Base-by-base conservation (phyloP, 176 grass and related monocot species). In the Guadua angustifolia region DNA sequence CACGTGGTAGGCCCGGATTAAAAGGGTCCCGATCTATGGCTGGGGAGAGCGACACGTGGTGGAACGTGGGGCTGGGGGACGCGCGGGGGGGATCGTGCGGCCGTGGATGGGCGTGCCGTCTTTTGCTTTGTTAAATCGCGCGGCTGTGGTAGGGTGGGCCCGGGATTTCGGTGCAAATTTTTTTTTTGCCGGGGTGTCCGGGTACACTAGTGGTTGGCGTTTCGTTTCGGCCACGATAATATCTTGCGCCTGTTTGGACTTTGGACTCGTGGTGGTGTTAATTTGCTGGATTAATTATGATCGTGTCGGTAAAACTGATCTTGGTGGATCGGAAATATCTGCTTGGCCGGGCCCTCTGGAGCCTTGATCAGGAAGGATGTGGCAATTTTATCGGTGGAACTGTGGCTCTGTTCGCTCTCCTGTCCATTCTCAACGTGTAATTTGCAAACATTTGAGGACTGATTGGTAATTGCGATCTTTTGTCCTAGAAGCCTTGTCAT, bases 1-100 rank as follows among this genome's bases (percentile, higher is more conserved):
- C 84, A 87, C 79, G 84, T 87, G 84, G 79, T 86, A 71, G 88
- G 66, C 17, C 40, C 7, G 2, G 22, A 76, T 47, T 16, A 39
- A 87, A 72, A 58, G 83, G 0, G 1, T n/a, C 2, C 4, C 6
- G 58, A 90, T 86, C 66, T 78, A 71, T 79, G 79, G 88, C 73
- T n/a, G n/a, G 1, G 0, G 15, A 13, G 0, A 2, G 12, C 2
- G 67, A 79, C 79, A 79, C 84, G 88, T 81, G 84, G 60, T 24
- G 66, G 16, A 3, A 33, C 32, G 10, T 2, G 49, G 40, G 12
- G 59, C 8, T 8, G 65, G 7, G 1, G 5, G 12, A 1, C 0
- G 0, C 7, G 42, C 7, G 7, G 43, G 13, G 18, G 5, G 56
- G 64, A 49, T 88, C 73, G 79, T 64, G 79, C 21, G 83, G 82